Conservation (phyloP, 2,329 filamentous ascomycete genomes). For the Nothopassalora personata region DNA sequence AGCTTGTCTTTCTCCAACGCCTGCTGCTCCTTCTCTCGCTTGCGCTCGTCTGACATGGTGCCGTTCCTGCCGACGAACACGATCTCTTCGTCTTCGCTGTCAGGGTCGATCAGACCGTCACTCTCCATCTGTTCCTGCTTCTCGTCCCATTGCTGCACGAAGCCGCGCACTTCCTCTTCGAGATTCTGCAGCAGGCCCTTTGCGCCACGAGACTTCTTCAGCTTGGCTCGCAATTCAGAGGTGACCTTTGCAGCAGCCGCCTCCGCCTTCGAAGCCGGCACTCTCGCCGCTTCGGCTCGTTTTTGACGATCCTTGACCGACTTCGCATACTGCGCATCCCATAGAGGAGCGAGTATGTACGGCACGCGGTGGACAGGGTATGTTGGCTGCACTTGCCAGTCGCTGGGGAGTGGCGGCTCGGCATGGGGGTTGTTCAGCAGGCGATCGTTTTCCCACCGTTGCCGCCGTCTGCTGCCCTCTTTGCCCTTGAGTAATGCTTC, state of each 20-base stretch:
- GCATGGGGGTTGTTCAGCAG: constrained; percentile 81
- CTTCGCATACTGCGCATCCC: constrained; percentile 58
- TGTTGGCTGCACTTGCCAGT: constrained; percentile 79
- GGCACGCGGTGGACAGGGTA: constrained; percentile 73
- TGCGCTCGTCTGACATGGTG: constrained; percentile 55
- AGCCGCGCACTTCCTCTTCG: constrained; percentile 76
- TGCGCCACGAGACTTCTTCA: constrained; percentile 75
- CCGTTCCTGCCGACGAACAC: constrained; percentile 75
- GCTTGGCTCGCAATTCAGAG: constrained; percentile 69
- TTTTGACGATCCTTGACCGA: constrained; percentile 29
- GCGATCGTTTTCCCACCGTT: constrained; percentile 94
- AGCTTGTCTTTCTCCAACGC: constrained; percentile 57
- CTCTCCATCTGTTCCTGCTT: constrained; percentile 44
- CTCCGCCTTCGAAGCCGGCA: constrained; percentile 45
- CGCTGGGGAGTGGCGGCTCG: constrained; percentile 71
- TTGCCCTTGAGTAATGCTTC: constrained; percentile 82
- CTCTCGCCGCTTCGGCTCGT: constrained; percentile 42
- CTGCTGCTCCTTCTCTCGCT: constrained; percentile 50
- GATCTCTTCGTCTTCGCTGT: constrained; percentile 74
- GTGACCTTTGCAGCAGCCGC: constrained; percentile 56
- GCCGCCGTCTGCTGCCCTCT: constrained; percentile 77
- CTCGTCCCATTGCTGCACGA: constrained; percentile 59
- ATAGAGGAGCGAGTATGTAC: constrained; percentile 82
- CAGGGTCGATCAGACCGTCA: constrained; percentile 41
- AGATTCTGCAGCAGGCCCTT: constrained; percentile 75